Evolutionary conservation across 345 rosid species (phyloP), one percentile per base, ranked within the genome.

Genomic region (Lagerstroemia speciosa): DNA sequence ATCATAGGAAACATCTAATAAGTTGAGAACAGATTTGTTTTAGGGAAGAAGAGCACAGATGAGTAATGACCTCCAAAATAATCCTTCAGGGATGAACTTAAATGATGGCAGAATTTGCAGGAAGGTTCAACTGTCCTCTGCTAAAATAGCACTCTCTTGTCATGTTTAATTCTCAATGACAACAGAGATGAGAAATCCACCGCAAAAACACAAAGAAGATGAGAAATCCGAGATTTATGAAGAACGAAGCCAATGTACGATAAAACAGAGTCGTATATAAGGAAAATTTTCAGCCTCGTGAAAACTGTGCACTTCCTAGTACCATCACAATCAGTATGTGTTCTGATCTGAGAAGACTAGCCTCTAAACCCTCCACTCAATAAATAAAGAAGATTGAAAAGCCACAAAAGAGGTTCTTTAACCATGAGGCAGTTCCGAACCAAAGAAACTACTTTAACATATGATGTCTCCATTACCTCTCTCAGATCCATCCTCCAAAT

Each of bases 401-500:
- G 26, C 30, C 29, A 6, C n/a, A 30, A 58, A 58, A 58, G 29
- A 58, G 20, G 8, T 30, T 30, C 16, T 30, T 30, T 34, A 58
- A 58, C 63, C 34, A 34, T 19, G 15, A 58, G 34, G 63, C 63
- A 14, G 63, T 33, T 58, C 63, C 63, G 11, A 58, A 58, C 63
- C 15, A 33, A 5, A 58, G 33, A 58, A 58, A 30, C 63, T 58
- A 58, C 32, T 53, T 26, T 6, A 10, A 58, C 34, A 29, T 58
- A 26, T 27, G 29, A 26, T 27, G 29, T 58, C 29, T 27, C 30
- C 8, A 26, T 16, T 58, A 9, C 63, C 63, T 58, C 33, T 27
- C 63, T 58, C 34, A 30, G 63, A 58, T 53, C 63, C 63, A 58
- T 58, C 31, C 33, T 58, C 63, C 63, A 27, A 58, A 58, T 16